A percentile compares a stretch with the other conserved stretches of the same genome.
These are phyloP conservation scores for Botrytis fragariae DNA, from an alignment of 2,329 filamentous ascomycete species.

Conservation along the genomic window DNA sequence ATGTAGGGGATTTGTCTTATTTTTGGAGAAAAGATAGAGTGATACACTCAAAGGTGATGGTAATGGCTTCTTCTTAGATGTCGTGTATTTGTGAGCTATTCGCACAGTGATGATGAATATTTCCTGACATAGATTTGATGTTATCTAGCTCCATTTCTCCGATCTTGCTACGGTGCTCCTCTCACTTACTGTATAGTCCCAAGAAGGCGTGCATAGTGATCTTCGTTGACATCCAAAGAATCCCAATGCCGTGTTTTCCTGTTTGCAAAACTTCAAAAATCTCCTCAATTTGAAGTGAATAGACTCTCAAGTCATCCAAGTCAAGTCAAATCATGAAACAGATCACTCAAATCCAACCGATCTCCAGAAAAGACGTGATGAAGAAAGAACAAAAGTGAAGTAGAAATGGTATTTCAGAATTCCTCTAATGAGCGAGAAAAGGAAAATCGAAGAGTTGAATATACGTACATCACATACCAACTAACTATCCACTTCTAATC, in stretches of 20 bases:
- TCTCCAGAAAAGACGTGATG: background rate
- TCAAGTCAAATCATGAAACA: background rate
- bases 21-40: background rate
- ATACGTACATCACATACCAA: too few species aligned
- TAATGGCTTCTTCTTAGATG: background rate
- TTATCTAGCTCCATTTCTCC: background rate
- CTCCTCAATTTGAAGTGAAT: too few species aligned
- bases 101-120: background rate
- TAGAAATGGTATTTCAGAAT: background rate
- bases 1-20: background rate
- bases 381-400: background rate
- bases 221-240: background rate
- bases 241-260: too few species aligned
- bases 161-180: background rate
- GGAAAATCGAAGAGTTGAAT: background rate
- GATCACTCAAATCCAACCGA: background rate
- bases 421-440: too few species aligned
- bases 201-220: background rate
- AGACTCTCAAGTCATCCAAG: background rate
- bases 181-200: background rate
- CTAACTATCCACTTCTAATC: too few species aligned
- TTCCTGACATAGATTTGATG: background rate
- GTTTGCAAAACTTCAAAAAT: background rate
- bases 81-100: background rate
- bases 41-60: background rate